Conservation (phyloP, 1,284 basidiomycete species). For the Vanrija pseudolonga region DNA sequence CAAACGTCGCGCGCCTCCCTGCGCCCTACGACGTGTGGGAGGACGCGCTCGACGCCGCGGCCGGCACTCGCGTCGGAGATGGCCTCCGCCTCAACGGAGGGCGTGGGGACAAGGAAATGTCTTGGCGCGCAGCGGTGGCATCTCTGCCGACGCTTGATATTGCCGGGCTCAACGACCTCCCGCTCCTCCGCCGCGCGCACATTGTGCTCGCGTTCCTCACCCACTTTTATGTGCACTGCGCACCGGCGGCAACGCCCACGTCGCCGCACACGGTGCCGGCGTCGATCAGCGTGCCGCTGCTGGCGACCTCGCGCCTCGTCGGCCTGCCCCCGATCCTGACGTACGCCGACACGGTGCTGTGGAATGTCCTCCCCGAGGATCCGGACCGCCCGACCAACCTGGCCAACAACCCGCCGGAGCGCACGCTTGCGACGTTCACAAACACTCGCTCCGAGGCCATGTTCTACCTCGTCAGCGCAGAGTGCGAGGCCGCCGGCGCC, state of each 20-base stretch:
- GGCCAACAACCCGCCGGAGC: constrained; percentile 53
- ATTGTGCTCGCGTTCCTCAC: constrained; percentile 78
- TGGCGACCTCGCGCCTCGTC: constrained; percentile 69
- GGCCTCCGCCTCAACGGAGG: constrained; percentile 58
- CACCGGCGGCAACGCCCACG: constrained; percentile 26
- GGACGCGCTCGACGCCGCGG: constrained; percentile 50
- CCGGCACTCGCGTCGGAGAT: constrained; percentile 50
- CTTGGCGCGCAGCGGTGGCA: constrained; percentile 64
- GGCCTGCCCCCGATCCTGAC: constrained; percentile 86
- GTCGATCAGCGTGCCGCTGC: constrained; percentile 70
- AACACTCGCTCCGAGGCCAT: constrained; percentile 77
- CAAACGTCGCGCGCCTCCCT: constrained; percentile 64
- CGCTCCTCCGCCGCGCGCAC: constrained; percentile 73
- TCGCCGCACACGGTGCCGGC: constrained; percentile 57
- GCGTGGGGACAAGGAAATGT: constrained; percentile 51
- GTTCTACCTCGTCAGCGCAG: constrained; percentile 82
- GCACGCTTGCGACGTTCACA: constrained; percentile 68
- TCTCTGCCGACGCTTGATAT: constrained; percentile 66
- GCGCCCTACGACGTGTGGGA: constrained; percentile 70
- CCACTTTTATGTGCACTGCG: constrained; percentile 83
- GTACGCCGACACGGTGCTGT: constrained; percentile 89
- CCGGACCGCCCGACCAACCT: constrained; percentile 55
- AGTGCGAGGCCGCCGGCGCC: constrained; percentile 89
- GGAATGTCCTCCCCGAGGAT: constrained; percentile 67
- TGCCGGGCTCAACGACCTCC: constrained; percentile 57